Base-by-base conservation (phyloP, 2,329 filamentous ascomycete species). In the Pseudogymnoascus sp. region DNA sequence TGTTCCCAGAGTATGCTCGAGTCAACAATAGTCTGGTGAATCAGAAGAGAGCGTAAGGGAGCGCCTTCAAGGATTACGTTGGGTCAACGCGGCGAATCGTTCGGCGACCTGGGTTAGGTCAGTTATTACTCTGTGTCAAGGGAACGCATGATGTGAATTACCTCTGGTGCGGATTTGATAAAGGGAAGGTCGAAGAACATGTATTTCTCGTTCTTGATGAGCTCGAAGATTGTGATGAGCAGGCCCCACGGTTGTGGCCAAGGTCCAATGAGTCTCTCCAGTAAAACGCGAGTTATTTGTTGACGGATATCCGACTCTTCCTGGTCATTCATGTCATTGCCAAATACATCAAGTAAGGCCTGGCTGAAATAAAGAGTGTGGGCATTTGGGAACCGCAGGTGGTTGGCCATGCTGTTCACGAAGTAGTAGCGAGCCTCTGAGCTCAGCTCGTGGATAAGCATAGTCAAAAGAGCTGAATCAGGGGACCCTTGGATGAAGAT, bases 231-330 rank as follows among this genome's bases (percentile, higher is more conserved):
- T 37, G 92, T 93, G 66, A 93, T 88, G 73, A 97, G 88, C 46
- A 99, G 79, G 11, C 96, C 96, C 93, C 93, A 97, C 16, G 96
- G 93, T 74, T 97, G 93, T 61, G 93, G 93, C 78, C 93, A 91
- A 74, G 91, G 91, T 21, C 91, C 89, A 65, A 96, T 85, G 56
- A 97, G 80, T 59, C 95, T 86, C 80, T 99, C 95, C 38, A 97
- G 81, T 53, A 99, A 79, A 23, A 97, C 87, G 56, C 93, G 86
- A 61, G 91, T 91, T 64, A 99, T 93, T 74, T 96, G 91, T 77
- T 97, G 89, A 37, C 93, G 90, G 59, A 97, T 87, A 66, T 92
- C 89, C 1, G 82, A 83, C 70, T 93, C 90, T 71, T 95, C 90
- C 14, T 89, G 86, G 69, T 89, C 87, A 73, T 77, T 82, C 71